Base-by-base conservation (phyloP, 2,329 filamentous ascomycete species). In the Stagonosporopsis rhizophila region DNA sequence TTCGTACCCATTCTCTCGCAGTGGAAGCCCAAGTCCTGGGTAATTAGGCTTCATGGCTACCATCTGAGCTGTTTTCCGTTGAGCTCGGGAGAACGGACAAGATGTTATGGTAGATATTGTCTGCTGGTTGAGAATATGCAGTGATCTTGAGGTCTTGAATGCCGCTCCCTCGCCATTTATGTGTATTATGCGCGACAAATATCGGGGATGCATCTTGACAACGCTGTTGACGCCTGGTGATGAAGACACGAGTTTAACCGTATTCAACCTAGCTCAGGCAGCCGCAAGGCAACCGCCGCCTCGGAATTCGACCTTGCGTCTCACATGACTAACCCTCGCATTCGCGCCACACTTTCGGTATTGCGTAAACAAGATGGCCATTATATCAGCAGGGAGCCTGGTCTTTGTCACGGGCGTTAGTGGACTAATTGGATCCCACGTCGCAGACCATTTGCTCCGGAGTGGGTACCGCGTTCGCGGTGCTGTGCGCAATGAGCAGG, bases 361-460 rank as follows among this genome's bases (percentile, higher is more conserved):
- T 11, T 19, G 14, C 23, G 19, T 7, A 42, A 3, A 17, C n/a
- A 23, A 12, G n/a, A 50, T 50, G 38, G 19, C 47, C 20, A 44
- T 44, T n/a, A 56, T 65, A 22, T 15, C 52, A 1, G 54, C 61
- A 39, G 68, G 67, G 34, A 64, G 65, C 22, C 48, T 56, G 56
- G 56, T 75, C 44, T 64, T 75, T 17, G 67, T 75, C 0, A 75
- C 72, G 4, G 72, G 71, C 22, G 59, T 62, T 28, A 73, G 69
- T 54, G 71, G 72, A n/a, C 59, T 71, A 20, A 67, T 75, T 45
- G 72, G 65, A 17, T 62, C 60, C 20, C 69, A 74, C 28, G 60
- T 73, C n/a, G 69, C 66, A 23, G 67, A 73, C 45, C 64, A 75
- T 35, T 60, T 72, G 23, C 67, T 75, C 17, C 45, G 54, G 2